Percentiles rank a stretch among this genome's conserved stretches.
Conservation (phyloP, 1,284 basidiomycete species). For the Microbotryum violaceum region DNA sequence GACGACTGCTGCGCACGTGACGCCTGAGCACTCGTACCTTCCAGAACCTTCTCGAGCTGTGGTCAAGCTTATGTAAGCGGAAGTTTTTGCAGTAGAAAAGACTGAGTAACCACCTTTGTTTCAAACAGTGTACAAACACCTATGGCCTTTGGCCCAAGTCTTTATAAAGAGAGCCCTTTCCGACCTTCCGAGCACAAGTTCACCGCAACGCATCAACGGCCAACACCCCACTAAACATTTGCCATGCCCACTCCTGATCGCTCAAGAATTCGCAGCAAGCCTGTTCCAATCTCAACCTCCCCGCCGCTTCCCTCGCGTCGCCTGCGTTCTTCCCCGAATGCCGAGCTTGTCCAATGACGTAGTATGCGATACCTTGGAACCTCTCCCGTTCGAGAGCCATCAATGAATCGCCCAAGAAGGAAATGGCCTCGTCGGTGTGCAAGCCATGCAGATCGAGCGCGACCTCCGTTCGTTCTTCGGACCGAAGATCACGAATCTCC, state of each 20-base stretch:
- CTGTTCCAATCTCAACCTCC: conserved; percentile 25
- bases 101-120: too few relatives aligned
- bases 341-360: conserved; percentile 90
- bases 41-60: too few relatives aligned
- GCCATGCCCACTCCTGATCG: conserved; percentile 29
- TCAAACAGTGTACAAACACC: too few relatives aligned
- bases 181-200: background rate
- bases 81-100: too few relatives aligned
- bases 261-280: conserved; percentile 28
- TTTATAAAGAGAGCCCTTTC: background rate
- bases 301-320: conserved; percentile 26
- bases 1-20: too few relatives aligned
- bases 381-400: conserved; percentile 47
- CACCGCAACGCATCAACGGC: conserved; percentile 22
- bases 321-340: conserved; percentile 63
- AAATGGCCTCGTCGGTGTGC: conserved; percentile 79
- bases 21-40: too few relatives aligned
- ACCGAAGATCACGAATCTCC: conserved; percentile 45
- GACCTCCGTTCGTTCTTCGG: conserved; percentile 74
- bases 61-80: too few relatives aligned
- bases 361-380: conserved; percentile 55
- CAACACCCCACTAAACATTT: conserved; percentile 23
- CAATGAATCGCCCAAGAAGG: conserved; percentile 84
- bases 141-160: too few relatives aligned
- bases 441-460: conserved; percentile 54